Evolutionary conservation across 306 rosid genomes (phyloP).

Genomic region (Acacia acuminata): DNA sequence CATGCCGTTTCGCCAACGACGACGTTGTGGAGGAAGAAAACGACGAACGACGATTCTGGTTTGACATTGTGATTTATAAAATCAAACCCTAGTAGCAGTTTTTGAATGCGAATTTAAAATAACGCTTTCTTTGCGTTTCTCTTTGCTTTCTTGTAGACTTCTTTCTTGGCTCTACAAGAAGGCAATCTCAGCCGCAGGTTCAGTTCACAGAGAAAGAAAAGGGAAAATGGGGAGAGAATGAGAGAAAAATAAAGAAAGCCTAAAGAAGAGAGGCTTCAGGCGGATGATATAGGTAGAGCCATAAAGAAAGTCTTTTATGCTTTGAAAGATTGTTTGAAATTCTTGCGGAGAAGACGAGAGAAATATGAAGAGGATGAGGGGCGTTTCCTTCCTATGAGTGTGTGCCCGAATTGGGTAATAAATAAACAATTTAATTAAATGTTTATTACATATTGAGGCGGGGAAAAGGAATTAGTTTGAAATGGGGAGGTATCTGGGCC

Average conservation of each 20-base stretch:
- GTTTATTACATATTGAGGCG: conserved; percentile 48
- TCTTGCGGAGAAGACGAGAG: conserved; percentile 6
- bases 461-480: conserved; percentile 64
- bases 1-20: conserved; percentile 76
- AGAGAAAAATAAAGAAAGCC: background rate
- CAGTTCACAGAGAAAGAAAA: background rate
- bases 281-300: conserved; percentile 4
- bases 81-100: conserved; percentile 31
- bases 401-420: conserved; percentile 40
- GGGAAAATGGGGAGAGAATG: background rate
- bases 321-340: conserved; percentile 5
- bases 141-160: conserved; percentile 19
- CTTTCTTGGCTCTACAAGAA: background rate
- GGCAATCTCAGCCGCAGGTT: background rate
- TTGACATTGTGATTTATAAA: conserved; percentile 42
- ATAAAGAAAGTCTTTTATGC: conserved; percentile 20
- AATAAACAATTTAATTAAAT: conserved; percentile 26
- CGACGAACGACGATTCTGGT: conserved; percentile 75
- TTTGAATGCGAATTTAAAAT: background rate
- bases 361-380: background rate
- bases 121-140: background rate
- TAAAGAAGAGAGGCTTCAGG: conserved; percentile 22
- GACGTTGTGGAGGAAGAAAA: conserved; percentile 77
- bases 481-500: conserved; percentile 56
- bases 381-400: background rate